Conservation (phyloP, 2,329 filamentous ascomycete species). For the Capronia epimyces region DNA sequence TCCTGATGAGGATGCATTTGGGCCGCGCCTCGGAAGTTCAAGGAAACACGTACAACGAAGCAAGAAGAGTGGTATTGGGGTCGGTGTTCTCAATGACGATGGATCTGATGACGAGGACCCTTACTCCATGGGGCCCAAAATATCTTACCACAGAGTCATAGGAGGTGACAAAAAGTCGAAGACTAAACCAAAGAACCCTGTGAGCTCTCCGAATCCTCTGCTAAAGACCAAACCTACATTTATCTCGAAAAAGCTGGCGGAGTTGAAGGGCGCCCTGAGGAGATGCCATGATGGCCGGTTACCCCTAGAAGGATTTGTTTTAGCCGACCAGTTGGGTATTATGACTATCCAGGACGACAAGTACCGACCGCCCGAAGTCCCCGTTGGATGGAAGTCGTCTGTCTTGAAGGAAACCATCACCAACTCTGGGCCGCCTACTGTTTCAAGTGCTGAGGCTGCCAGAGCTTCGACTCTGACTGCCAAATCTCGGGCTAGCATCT, state of each 20-base stretch:
- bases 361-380: slow-evolving; percentile 42
- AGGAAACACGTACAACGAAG: slow-evolving; percentile 46
- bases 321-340: slow-evolving; percentile 52
- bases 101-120: slow-evolving; percentile 94
- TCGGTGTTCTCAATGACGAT: slow-evolving; percentile 84
- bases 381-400: slow-evolving; percentile 63
- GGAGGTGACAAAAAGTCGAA: slow-evolving; percentile 78
- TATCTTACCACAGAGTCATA: slow-evolving; percentile 77
- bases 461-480: slow-evolving; percentile 71
- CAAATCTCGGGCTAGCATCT: slow-evolving; percentile 66
- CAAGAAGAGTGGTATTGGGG: slow-evolving; percentile 67
- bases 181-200: slow-evolving; percentile 48
- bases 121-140: slow-evolving; percentile 84
- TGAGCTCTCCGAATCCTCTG: slow-evolving; percentile 57
- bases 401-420: slow-evolving; percentile 34
- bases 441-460: slow-evolving; percentile 69
- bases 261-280: slow-evolving; percentile 46
- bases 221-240: slow-evolving; percentile 67
- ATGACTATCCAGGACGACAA: slow-evolving; percentile 43
- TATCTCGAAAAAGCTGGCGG: slow-evolving; percentile 59
- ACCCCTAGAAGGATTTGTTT: slow-evolving; percentile 45
- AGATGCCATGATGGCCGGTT: slow-evolving; percentile 75
- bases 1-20: slow-evolving; percentile 33
- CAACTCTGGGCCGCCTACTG: neutral
- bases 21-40: slow-evolving; percentile 32